phyloP scores from a whole-genome alignment of 306 rosid genomes.

The Cucumis melo region DNA sequence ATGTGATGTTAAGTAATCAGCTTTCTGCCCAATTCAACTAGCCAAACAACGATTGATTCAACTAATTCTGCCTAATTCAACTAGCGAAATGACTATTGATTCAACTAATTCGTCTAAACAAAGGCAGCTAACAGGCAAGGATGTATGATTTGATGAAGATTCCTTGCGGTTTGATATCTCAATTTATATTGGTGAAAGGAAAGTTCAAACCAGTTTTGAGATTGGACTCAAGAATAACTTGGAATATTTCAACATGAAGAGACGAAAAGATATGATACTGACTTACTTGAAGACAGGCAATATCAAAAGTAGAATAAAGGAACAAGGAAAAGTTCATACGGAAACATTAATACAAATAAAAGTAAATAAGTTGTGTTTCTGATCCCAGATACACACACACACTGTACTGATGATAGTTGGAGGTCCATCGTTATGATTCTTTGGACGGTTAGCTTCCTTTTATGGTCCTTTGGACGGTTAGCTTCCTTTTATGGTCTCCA shows the following conservation, averaged over 20 bases:
- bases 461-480: neutral
- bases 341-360: neutral
- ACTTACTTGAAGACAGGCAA: neutral
- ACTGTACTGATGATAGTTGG: neutral
- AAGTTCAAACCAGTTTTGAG: neutral
- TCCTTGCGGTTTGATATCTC: neutral
- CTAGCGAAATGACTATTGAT: neutral
- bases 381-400: neutral
- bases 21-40: neutral
- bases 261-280: neutral
- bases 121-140: neutral
- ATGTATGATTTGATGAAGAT: neutral
- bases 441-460: neutral
- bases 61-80: neutral
- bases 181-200: neutral
- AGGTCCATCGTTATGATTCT: neutral
- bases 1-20: neutral
- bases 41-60: neutral
- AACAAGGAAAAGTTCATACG: neutral
- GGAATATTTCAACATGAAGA: neutral
- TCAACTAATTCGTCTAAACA: neutral
- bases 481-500: neutral
- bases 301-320: neutral
- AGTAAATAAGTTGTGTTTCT: neutral
- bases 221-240: neutral